Conservation (phyloP, 2,329 filamentous ascomycete species). For the Septoria linicola region DNA sequence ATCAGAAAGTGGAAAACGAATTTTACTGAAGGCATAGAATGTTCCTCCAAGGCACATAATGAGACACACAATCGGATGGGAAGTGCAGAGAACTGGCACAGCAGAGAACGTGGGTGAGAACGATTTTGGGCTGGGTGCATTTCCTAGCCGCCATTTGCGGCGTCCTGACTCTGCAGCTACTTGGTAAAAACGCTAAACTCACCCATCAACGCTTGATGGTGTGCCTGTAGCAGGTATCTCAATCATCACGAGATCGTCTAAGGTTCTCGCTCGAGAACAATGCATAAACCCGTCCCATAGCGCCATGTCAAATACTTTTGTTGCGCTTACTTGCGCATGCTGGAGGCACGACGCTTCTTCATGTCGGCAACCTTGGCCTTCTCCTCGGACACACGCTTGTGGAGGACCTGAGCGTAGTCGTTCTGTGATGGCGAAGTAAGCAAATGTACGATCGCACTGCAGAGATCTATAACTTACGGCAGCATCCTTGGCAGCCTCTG, state of each 20-base stretch:
- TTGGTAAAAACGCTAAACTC: constrained; percentile 10
- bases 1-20: too few species aligned
- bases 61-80: background rate
- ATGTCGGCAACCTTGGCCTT: constrained; percentile 90
- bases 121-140: constrained; percentile 21
- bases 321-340: constrained; percentile 72
- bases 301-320: constrained; percentile 20
- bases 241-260: constrained; percentile 20
- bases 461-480: constrained; percentile 67
- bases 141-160: constrained; percentile 18
- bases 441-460: constrained; percentile 15
- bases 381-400: constrained; percentile 95
- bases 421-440: constrained; percentile 62
- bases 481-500: constrained; percentile 98
- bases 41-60: too few species aligned
- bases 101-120: constrained; percentile 14
- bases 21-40: too few species aligned
- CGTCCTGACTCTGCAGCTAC: constrained; percentile 17
- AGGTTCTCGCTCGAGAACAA: constrained; percentile 17
- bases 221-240: constrained; percentile 19
- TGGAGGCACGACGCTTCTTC: constrained; percentile 95
- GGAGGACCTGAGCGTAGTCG: constrained; percentile 93
- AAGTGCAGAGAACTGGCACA: too few species aligned
- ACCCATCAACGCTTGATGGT: constrained; percentile 21
- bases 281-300: constrained; percentile 22